Evolutionary conservation across 1,139 yeast species (phyloP).

Genomic region (Scheffersomyces titani): DNA sequence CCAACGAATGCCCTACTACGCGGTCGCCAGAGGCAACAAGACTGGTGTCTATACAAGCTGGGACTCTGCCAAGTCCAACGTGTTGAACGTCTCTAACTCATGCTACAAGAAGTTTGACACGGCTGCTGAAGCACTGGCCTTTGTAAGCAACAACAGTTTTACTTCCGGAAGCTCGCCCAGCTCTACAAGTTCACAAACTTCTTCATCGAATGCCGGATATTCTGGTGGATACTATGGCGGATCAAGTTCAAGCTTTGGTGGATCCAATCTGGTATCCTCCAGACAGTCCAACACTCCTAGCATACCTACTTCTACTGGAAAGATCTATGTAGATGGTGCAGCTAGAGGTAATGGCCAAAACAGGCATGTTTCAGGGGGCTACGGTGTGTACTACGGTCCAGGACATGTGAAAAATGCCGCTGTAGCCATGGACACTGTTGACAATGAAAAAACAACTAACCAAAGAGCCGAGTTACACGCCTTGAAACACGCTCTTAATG

Average conservation of each 20-base stretch:
- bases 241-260: too few relatives aligned
- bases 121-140: constrained; percentile 44
- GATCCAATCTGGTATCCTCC: too few relatives aligned
- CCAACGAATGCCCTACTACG: constrained; percentile 42
- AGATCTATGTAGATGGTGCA: constrained; percentile 75
- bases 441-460: constrained; percentile 31
- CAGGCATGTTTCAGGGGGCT: constrained; percentile 55
- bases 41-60: constrained; percentile 57
- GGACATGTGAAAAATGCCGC: constrained; percentile 56
- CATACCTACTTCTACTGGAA: neutral
- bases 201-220: neutral
- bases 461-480: constrained; percentile 82
- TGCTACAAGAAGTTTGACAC: constrained; percentile 54
- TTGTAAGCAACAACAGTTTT: constrained; percentile 8
- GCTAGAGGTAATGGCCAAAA: constrained; percentile 53
- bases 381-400: constrained; percentile 71
- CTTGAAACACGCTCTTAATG: constrained; percentile 52
- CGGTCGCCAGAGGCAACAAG: constrained; percentile 58
- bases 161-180: neutral
- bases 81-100: constrained; percentile 57
- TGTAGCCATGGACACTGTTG: constrained; percentile 44
- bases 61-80: constrained; percentile 49
- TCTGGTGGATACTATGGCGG: too few relatives aligned
- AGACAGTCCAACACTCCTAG: neutral
- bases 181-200: neutral